Evolutionary conservation across 805 yeast species (phyloP).

Genomic region (Grigorovia yakushimaensis): DNA sequence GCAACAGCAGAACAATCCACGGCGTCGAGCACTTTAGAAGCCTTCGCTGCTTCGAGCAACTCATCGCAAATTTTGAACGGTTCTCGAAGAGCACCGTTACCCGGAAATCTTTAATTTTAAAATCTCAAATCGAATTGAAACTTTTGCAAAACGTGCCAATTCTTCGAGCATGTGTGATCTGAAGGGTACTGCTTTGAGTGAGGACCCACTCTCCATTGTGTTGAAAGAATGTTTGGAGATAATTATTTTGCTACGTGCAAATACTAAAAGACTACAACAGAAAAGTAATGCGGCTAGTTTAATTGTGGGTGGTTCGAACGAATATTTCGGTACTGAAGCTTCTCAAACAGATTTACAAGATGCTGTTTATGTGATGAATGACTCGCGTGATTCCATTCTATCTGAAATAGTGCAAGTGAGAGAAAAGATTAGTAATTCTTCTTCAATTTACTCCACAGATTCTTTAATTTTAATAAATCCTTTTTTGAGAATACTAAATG

Average conservation of each 20-base stretch:
- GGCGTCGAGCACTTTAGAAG: not conserved
- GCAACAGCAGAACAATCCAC: not conserved
- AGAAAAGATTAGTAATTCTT: slow-evolving; percentile 49
- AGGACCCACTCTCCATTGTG: slow-evolving; percentile 71
- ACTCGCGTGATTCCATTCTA: slow-evolving; percentile 44
- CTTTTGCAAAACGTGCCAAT: not conserved
- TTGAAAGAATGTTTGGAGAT: slow-evolving; percentile 81
- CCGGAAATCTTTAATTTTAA: not conserved
- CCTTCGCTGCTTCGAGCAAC: not conserved
- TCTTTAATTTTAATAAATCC: slow-evolving; percentile 74
- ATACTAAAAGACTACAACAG: slow-evolving; percentile 57
- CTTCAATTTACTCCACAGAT: slow-evolving; percentile 48
- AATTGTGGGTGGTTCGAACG: slow-evolving; percentile 49
- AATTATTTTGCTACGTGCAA: slow-evolving; percentile 76
- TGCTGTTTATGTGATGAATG: slow-evolving; percentile 33
- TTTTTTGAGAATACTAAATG: slow-evolving; percentile 36
- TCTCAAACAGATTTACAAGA: not conserved
- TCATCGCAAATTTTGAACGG: not conserved
- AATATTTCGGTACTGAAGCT: slow-evolving; percentile 3
- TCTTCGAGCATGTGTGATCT: slow-evolving; percentile 1
- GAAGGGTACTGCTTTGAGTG: slow-evolving; percentile 1
- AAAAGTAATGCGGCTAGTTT: slow-evolving; percentile 65
- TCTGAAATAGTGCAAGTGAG: slow-evolving; percentile 73
- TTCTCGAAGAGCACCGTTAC: not conserved
- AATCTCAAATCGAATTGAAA: not conserved